These are phyloP conservation scores for Sugiyamaella pinicola DNA, from an alignment of 1,139 yeast genomes.

Conservation along the genomic window DNA sequence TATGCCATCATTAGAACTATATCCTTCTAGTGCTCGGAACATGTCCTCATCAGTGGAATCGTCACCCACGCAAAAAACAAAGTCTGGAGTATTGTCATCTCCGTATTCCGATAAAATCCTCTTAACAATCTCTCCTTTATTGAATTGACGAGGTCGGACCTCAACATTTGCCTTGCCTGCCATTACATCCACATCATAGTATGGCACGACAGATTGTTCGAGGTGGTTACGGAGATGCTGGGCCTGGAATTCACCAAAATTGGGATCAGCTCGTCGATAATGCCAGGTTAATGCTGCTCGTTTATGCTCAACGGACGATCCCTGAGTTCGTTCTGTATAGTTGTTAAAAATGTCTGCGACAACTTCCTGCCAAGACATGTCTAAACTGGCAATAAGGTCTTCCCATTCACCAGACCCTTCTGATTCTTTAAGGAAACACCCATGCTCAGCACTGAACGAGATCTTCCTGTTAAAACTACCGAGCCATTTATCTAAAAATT, in stretches of 20 bases:
- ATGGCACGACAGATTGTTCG: conserved; percentile 58
- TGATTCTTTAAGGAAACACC: conserved; percentile 84
- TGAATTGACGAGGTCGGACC: conserved; percentile 90
- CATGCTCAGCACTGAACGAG: conserved; percentile 96
- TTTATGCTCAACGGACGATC: conserved; percentile 81
- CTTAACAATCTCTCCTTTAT: conserved; percentile 95
- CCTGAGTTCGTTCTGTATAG: conserved; percentile 88
- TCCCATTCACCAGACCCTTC: conserved; percentile 61
- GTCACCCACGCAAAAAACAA: conserved; percentile 88
- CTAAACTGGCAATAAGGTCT: conserved; percentile 77
- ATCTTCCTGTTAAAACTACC: conserved; percentile 61
- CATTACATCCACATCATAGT: conserved; percentile 94
- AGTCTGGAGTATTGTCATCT: conserved; percentile 58
- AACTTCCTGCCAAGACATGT: conserved; percentile 91
- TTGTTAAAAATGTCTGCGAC: conserved; percentile 73
- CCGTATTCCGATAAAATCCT: conserved; percentile 54
- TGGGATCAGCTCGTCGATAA: conserved; percentile 92
- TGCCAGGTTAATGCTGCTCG: conserved; percentile 98
- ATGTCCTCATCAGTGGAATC: conserved; percentile 97
- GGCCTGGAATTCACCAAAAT: conserved; percentile 85
- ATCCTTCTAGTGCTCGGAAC: conserved; percentile 72
- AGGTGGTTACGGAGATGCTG: conserved; percentile 68
- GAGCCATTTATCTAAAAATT: conserved; percentile 84
- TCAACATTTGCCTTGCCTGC: conserved; percentile 95
- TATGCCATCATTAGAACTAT: conserved; percentile 50